These are phyloP conservation scores for Micractinium sp. DNA, from an alignment of 139 green algal species.

Conservation along the genomic window DNA sequence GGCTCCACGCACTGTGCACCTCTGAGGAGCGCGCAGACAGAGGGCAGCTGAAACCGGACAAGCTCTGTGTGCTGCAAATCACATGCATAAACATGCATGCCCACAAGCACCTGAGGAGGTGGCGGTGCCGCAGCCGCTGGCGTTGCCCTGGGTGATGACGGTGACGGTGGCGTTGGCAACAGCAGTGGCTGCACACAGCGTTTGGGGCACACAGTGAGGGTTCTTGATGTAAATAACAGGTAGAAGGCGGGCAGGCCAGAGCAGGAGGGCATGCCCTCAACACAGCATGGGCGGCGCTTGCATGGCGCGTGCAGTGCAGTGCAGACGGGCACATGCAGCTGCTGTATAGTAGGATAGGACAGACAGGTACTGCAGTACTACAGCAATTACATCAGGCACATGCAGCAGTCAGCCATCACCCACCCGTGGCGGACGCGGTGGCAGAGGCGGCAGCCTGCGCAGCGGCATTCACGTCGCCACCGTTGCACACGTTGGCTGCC, in stretches of 20 bases:
- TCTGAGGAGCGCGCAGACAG: too few relatives aligned
- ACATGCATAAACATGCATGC: too few relatives aligned
- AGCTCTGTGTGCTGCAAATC: too few relatives aligned
- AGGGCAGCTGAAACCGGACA: too few relatives aligned
- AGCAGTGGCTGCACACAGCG: background rate
- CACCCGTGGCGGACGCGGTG: slow-evolving; percentile 14
- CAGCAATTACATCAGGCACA: too few relatives aligned
- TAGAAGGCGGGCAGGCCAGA: too few relatives aligned
- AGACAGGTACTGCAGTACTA: too few relatives aligned
- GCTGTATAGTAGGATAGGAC: too few relatives aligned
- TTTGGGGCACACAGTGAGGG: background rate
- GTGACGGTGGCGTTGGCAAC: background rate
- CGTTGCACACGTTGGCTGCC: slow-evolving; percentile 4
- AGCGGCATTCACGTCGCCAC: background rate
- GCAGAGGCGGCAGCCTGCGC: background rate
- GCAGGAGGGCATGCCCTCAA: too few relatives aligned
- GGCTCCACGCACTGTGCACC: too few relatives aligned
- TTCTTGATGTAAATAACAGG: background rate
- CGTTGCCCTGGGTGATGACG: background rate
- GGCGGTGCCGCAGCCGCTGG: slow-evolving; percentile 10
- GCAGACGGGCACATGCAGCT: background rate
- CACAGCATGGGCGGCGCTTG: too few relatives aligned
- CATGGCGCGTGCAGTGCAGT: background rate
- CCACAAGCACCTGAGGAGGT: background rate
- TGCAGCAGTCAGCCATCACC: background rate